These are phyloP conservation scores for Macaranga tanarius DNA, from an alignment of 441 rosid species.

Conservation along the genomic window DNA sequence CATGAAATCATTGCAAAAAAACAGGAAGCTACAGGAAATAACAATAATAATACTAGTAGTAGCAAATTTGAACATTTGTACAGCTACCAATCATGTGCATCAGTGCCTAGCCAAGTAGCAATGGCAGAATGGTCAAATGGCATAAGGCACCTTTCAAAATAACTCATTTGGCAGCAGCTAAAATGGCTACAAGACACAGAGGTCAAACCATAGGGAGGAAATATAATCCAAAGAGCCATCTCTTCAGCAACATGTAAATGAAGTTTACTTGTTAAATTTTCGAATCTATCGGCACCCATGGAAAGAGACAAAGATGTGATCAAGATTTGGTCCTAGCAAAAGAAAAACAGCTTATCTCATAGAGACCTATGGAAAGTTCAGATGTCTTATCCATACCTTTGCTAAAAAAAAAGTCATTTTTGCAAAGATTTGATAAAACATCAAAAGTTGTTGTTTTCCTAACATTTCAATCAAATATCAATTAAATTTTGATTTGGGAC, in stretches of 20 bases:
- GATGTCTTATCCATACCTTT: background rate
- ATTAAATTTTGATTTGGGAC: too few species aligned
- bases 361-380: background rate
- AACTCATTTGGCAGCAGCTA: background rate
- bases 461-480: too few species aligned
- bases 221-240: background rate
- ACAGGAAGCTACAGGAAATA: conserved; percentile 4
- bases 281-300: background rate
- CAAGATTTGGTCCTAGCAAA: background rate
- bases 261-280: background rate
- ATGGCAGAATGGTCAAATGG: background rate
- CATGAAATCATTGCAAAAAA: background rate
- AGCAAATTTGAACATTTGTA: too few species aligned
- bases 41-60: background rate
- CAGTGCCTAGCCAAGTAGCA: background rate
- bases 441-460: too few species aligned
- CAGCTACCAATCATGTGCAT: too few species aligned
- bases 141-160: background rate
- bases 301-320: background rate
- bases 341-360: background rate
- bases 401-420: too few species aligned
- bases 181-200: background rate
- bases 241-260: background rate
- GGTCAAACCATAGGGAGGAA: background rate
- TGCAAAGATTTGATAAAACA: too few species aligned